phyloP scores from a whole-genome alignment of 192 early-diverging fungal genomes.

The Backusella mclennaniae region DNA sequence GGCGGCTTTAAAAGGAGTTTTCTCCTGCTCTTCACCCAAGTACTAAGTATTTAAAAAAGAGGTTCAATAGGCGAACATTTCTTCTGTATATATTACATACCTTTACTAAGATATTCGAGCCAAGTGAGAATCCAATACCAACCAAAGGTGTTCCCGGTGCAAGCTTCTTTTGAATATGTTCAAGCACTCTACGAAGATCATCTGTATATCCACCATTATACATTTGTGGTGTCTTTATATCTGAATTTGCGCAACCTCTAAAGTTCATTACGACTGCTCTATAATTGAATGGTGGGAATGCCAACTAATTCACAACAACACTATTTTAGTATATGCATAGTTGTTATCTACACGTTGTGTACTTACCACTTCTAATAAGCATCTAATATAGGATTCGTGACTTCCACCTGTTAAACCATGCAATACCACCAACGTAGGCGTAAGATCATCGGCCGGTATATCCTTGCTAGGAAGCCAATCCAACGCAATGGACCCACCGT shows the following conservation, averaged over 20 bases:
- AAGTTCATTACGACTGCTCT: constrained; percentile 85
- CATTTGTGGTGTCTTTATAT: constrained; percentile 73
- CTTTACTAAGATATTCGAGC: constrained; percentile 91
- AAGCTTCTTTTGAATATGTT: constrained; percentile 51
- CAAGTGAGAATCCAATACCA: constrained; percentile 89
- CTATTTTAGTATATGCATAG: not conserved
- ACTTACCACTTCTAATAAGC: constrained; percentile 58
- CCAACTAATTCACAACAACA: constrained; percentile 17
- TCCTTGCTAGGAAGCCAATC: constrained; percentile 81
- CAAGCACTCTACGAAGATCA: constrained; percentile 66
- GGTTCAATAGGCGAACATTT: not conserved
- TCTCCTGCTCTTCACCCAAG: constrained; percentile 77
- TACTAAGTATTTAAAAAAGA: constrained; percentile 44
- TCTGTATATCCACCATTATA: constrained; percentile 83
- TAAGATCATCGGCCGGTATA: constrained; percentile 52
- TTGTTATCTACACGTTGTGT: not conserved
- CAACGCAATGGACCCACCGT: constrained; percentile 84
- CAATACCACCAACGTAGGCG: constrained; percentile 78
- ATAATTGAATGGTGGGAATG: constrained; percentile 58
- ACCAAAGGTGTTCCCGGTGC: constrained; percentile 66
- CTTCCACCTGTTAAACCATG: constrained; percentile 94
- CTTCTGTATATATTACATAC: constrained; percentile 25
- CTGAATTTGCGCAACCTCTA: constrained; percentile 85
- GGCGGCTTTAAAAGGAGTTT: constrained; percentile 72
- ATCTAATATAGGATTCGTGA: constrained; percentile 87